These are phyloP conservation scores for Lotmaria passim DNA, from an alignment of 208 protist genomes.

Conservation along the genomic window DNA sequence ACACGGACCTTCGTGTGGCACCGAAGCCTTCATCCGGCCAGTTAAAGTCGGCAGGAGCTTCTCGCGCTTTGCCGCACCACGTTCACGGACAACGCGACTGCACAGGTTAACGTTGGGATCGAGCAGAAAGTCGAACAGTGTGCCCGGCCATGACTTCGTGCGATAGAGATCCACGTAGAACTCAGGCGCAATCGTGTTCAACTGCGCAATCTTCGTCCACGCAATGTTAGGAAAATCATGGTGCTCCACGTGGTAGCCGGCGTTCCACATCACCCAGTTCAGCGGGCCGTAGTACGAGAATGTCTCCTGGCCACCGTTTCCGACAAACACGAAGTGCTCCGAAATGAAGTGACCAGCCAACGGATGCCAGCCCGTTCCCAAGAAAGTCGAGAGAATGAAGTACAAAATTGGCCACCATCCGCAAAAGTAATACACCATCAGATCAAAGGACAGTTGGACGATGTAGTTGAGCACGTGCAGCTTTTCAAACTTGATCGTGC, in stretches of 20 bases:
- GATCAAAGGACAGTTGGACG: constrained; percentile 48
- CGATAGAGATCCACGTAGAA: constrained; percentile 90
- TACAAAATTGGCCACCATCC: constrained; percentile 77
- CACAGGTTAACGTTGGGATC: constrained; percentile 67
- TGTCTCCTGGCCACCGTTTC: constrained; percentile 89
- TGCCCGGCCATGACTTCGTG: constrained; percentile 80
- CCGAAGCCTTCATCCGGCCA: constrained; percentile 42
- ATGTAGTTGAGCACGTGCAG: constrained; percentile 64
- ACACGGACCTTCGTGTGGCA: constrained; percentile 53
- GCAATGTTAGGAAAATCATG: constrained; percentile 97
- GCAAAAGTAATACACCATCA: constrained; percentile 52
- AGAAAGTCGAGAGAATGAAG: constrained; percentile 74
- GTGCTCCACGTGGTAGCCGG: constrained; percentile 97
- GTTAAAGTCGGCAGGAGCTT: constrained; percentile 56
- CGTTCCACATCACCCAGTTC: constrained; percentile 93
- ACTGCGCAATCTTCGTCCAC: constrained; percentile 81
- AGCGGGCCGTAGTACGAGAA: constrained; percentile 97
- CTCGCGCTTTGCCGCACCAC: constrained; percentile 46
- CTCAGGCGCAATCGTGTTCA: constrained; percentile 92
- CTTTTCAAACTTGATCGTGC: constrained; percentile 61
- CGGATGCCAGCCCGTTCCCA: constrained; percentile 91
- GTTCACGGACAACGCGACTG: constrained; percentile 81
- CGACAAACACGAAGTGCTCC: constrained; percentile 93
- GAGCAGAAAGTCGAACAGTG: constrained; percentile 86
- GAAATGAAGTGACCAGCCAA: constrained; percentile 92